Evolutionary conservation across 2,329 filamentous ascomycete species (phyloP), one percentile per base, ranked within the genome.

Genomic region (Aspergillus sp.): DNA sequence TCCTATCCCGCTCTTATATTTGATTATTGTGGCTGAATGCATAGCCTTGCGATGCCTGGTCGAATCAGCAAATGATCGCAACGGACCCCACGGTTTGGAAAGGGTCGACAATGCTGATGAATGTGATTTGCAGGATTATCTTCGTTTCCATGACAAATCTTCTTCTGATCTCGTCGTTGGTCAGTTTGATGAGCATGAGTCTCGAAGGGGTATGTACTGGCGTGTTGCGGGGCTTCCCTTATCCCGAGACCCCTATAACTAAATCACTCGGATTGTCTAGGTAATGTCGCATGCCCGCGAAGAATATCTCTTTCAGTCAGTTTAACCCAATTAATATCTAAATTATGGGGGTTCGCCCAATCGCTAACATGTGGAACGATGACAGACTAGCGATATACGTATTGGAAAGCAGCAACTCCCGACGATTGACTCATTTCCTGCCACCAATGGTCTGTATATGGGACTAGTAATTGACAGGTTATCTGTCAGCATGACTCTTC

Each of bases 91-190:
- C n/a, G 10, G 9, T 40, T 41, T 13, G 40, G 41, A 23, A 34
- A 5, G 42, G 46, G 16, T 19, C 9, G 19, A 42, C 11, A 42
- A 6, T 25, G 29, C 55, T 60, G 54, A 62, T 62, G 45, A 57
- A 21, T 17, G 41, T 53, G 51, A 36, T 34, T 36, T 42, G 17
- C 58, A 76, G 73, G 81, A 71, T 86, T 49, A 72, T 84, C 50
- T 86, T 85, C 56, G 77, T 85, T 40, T 79, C 78, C 51, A 71
- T 86, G 70, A 85, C 81, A 47, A 85, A 85, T 58, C 80, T 85
- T 45, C 70, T 85, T 16, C 72, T 85, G 52, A 78, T 85, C 54
- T 84, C 82, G 29, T 83, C 80, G 25, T 68, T 84, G 58, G 82
- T 84, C 56, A 81, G 78, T 55, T 71, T 84, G 54, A 74, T 85